These are phyloP conservation scores for Fusarium cyanostomum DNA, from an alignment of 2,329 filamentous ascomycete genomes.

Conservation along the genomic window DNA sequence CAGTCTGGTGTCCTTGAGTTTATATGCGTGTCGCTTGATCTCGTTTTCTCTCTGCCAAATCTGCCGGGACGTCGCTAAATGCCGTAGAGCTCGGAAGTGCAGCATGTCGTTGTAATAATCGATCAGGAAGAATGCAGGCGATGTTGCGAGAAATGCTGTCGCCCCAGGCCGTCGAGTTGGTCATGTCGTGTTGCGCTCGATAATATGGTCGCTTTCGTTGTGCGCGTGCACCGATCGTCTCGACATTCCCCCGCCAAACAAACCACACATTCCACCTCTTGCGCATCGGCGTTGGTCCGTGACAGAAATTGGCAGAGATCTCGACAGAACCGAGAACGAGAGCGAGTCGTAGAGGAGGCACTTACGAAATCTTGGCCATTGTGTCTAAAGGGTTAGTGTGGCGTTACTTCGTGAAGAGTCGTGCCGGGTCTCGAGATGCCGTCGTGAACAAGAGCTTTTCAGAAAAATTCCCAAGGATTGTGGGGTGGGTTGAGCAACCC, in stretches of 20 bases:
- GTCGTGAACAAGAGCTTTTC: slow-evolving; percentile 50
- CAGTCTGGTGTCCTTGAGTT: slow-evolving; percentile 39
- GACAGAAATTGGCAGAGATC: slow-evolving; percentile 31
- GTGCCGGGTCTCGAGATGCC: slow-evolving; percentile 51
- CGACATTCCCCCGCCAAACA: slow-evolving; percentile 24
- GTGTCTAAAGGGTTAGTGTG: slow-evolving; percentile 57
- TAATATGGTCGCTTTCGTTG: slow-evolving; percentile 24
- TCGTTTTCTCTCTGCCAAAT: slow-evolving; percentile 34
- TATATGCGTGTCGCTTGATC: slow-evolving; percentile 9
- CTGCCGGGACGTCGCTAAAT: background rate
- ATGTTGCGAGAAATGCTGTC: slow-evolving; percentile 1
- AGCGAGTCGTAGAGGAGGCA: slow-evolving; percentile 12
- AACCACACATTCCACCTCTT: slow-evolving; percentile 15
- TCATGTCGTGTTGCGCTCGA: background rate
- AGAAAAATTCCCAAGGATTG: slow-evolving; percentile 46
- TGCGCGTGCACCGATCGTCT: slow-evolving; percentile 27
- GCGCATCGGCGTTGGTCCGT: slow-evolving; percentile 10
- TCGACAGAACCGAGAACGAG: slow-evolving; percentile 13
- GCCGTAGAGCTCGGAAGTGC: background rate
- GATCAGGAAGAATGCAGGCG: slow-evolving; percentile 12
- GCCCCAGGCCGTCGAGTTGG: background rate
- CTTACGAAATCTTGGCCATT: slow-evolving; percentile 74
- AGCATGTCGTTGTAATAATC: background rate
- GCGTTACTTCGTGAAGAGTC: slow-evolving; percentile 53
- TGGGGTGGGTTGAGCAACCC: slow-evolving; percentile 55